Base-by-base conservation (phyloP, 2,329 filamentous ascomycete species). In the Colletotrichum trifolii region DNA sequence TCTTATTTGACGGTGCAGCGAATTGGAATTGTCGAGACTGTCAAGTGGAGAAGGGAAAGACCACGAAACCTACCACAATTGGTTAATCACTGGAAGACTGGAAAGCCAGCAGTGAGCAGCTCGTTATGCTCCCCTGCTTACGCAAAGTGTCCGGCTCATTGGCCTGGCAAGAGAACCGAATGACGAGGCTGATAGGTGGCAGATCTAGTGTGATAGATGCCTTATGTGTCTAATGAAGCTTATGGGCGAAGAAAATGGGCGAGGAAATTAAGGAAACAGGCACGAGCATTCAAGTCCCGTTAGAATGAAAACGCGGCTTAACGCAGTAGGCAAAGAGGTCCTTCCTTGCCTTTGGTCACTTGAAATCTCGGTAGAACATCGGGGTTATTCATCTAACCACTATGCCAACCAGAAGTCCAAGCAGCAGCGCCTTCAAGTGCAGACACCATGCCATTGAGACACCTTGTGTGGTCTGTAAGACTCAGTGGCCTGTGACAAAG, bases 91-190 rank as follows among this genome's bases (percentile, higher is more conserved):
- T 49, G 43, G 58, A 10, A 25, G 40, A 15, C 36, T 57, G 42
- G 57, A 53, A 57, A 53, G 56, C 47, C 52, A 57, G 63, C 45
- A 63, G 53, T 53, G 63, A 66, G 57, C 63, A 66, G 25, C 25
- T 25, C 25, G 25, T 25, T 25, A 5, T 5, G 25, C 25, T 25
- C 5, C 58, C 35, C 47, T 66, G 58, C 52, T 63, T 48, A 42
- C 52, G 47, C 59, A 52, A 53, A 53, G 47, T 53, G 40, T 66
- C 63, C 40, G 47, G 59, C 9, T 53, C 42, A 66, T 48, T 48
- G 52, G 25, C 25, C 25, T 25, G 25, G 25, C 25, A 25, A 25
- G 25, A 25, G 25, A 25, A 5, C 25, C 25, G 25, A 49, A 38
- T n/a, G 43, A 45, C 48, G 47, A 36, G 36, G 46, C 36, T 43